Evolutionary conservation across 2,329 filamentous ascomycete species (phyloP), one percentile per base, ranked within the genome.

Genomic region (Scytalidium sp.): DNA sequence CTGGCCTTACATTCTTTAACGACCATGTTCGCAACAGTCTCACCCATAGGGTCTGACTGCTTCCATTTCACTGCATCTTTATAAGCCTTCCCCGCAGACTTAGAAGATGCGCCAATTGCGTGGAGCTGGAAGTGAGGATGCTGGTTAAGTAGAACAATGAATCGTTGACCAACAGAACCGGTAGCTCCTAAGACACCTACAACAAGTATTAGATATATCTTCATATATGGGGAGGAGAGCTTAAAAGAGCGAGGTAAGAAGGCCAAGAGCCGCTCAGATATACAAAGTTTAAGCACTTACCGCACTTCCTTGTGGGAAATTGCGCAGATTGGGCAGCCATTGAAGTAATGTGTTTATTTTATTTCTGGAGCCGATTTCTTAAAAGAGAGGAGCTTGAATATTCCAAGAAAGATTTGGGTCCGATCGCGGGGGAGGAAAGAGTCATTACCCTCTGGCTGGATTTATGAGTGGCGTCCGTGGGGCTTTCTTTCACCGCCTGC

Each of bases 61-160:
- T 97, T 97, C 94, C 94, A 97, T 62, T 83, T 83, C 55, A 95
- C 92, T 36, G 92, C 93, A 80, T 96, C 90, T 70, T 86, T 87
- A 78, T 97, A 97, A 67, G 87, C 88, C 78, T 97, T 97, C 64
- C 92, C 92, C 6, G 90, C 90, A 9, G 91, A 96, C 51, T 90
- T 83, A 51, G 89, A 83, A 17, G 91, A 96, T 29, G 94, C 94
- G 56, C 94, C 94, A 45, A 97, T 29, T 29, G 7, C 25, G 57
- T 94, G 87, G 50, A 97, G 84, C 56, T 84, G 83, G 63, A 97
- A 88, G 69, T 88, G 82, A 15, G 93, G 92, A 72, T 97, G 93
- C 48, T 90, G 80, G 41, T 89, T 85, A 55, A 97, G 86, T 46
- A 97, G 83, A 27, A 97, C 85, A 67, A 97, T 94, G 70, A 97